These are phyloP conservation scores for Juncus inflexus DNA, from an alignment of 176 grass and related monocot genomes.

Conservation along the genomic window DNA sequence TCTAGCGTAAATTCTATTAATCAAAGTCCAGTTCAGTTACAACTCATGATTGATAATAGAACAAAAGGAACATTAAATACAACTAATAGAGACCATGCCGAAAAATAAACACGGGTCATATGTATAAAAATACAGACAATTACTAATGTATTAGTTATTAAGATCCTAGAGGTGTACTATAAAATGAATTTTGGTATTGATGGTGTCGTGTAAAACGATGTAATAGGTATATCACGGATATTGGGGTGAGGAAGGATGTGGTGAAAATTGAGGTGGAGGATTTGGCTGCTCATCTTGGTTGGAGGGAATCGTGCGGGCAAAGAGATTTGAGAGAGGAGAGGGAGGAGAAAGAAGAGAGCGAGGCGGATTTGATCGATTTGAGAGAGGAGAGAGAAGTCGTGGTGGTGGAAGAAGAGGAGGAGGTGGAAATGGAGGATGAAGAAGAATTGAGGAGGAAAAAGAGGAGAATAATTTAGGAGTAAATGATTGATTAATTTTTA, in stretches of 20 bases:
- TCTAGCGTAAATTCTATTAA: no score
- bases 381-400: constrained; percentile 16
- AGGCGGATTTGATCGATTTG: constrained; percentile 28
- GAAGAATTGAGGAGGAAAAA: constrained; percentile 23
- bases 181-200: no score
- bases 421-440: constrained; percentile 22
- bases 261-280: constrained; percentile 68
- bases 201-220: no score
- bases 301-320: constrained; percentile 16
- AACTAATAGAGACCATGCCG: no score
- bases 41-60: no score
- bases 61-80: no score
- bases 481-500: constrained; percentile 27
- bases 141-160: no score
- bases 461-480: constrained; percentile 20
- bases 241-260: constrained; percentile 87
- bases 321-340: constrained; percentile 18
- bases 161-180: no score
- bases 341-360: constrained; percentile 11
- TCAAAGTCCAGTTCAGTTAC: no score
- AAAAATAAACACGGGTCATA: no score
- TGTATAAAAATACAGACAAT: no score
- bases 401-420: constrained; percentile 26
- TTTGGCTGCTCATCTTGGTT: constrained; percentile 42
- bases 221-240: constrained; percentile 62